Conservation (phyloP, 192 early-diverging fungal species). For the Podochytrium sp. region DNA sequence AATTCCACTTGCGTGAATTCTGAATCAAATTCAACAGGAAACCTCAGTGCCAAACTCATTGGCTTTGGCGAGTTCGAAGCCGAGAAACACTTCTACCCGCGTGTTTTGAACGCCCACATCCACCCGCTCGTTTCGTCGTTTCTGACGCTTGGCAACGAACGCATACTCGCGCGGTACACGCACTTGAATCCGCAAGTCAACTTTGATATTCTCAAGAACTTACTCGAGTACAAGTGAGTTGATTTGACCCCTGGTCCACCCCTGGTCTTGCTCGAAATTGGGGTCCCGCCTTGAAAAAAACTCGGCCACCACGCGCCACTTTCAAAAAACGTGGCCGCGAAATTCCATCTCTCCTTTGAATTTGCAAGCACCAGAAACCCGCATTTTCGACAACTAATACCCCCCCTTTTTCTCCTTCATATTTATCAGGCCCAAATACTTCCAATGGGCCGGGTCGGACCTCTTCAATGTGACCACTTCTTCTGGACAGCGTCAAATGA, state of each 20-base stretch:
- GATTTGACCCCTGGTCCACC: too few species aligned
- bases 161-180: slow-evolving; percentile 82
- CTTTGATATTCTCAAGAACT: slow-evolving; percentile 58
- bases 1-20: neutral
- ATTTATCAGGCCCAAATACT: slow-evolving; percentile 64
- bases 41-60: slow-evolving; percentile 30
- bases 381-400: too few species aligned
- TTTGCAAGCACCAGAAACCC: too few species aligned
- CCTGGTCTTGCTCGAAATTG: too few species aligned
- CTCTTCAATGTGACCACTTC: slow-evolving; percentile 87
- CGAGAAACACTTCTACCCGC: slow-evolving; percentile 83
- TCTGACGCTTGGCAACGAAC: slow-evolving; percentile 81
- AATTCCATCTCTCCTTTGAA: neutral
- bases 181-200: slow-evolving; percentile 84
- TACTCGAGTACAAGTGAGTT: slow-evolving; percentile 48
- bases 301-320: neutral
- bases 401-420: neutral
- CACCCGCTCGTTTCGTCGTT: slow-evolving; percentile 85
- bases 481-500: slow-evolving; percentile 85
- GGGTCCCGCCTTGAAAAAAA: neutral
- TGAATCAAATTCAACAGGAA: slow-evolving; percentile 1
- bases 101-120: slow-evolving; percentile 85
- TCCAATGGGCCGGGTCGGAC: slow-evolving; percentile 87
- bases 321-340: neutral
- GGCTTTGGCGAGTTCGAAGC: slow-evolving; percentile 74